Evolutionary conservation across 2,329 filamentous ascomycete species (phyloP).

Genomic region (Fusarium agapanthi): DNA sequence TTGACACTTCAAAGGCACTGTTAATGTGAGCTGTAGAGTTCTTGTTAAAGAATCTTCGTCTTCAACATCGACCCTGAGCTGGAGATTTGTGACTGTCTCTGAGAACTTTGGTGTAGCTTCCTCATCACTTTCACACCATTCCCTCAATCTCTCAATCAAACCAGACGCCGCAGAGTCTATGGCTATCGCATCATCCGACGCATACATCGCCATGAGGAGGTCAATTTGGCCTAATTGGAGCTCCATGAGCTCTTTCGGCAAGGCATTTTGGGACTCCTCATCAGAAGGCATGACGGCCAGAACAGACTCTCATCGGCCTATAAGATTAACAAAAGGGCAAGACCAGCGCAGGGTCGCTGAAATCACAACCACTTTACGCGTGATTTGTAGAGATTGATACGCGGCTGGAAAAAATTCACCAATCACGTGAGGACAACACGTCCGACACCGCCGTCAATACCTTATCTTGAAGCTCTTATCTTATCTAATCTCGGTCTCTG

Average conservation of each 20-base stretch:
- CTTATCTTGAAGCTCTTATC: background rate
- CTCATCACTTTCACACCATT: slow-evolving; percentile 35
- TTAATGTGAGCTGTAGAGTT: slow-evolving; percentile 47
- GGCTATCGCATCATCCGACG: slow-evolving; percentile 47
- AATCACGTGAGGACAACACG: background rate
- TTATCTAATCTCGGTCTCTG: background rate
- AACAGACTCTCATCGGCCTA: too few relatives aligned
- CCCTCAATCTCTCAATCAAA: slow-evolving; percentile 29
- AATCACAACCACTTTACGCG: background rate
- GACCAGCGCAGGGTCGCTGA: too few relatives aligned
- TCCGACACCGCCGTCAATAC: background rate
- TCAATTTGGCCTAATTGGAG: slow-evolving; percentile 60
- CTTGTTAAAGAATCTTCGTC: slow-evolving; percentile 1
- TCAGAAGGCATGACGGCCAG: background rate
- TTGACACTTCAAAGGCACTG: slow-evolving; percentile 44
- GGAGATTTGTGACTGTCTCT: slow-evolving; percentile 29
- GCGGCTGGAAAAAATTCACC: background rate
- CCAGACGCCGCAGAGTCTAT: slow-evolving; percentile 37
- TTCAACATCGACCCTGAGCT: slow-evolving; percentile 40
- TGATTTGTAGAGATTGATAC: slow-evolving; percentile 5
- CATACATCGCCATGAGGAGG: slow-evolving; percentile 63
- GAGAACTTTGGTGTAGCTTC: slow-evolving; percentile 1
- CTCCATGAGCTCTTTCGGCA: slow-evolving; percentile 56
- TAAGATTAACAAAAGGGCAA: rapidly evolving
- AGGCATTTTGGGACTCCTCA: background rate